Evolutionary conservation across 331 rosid genomes (phyloP).

Genomic region (Rhamnella rubrinervis): DNA sequence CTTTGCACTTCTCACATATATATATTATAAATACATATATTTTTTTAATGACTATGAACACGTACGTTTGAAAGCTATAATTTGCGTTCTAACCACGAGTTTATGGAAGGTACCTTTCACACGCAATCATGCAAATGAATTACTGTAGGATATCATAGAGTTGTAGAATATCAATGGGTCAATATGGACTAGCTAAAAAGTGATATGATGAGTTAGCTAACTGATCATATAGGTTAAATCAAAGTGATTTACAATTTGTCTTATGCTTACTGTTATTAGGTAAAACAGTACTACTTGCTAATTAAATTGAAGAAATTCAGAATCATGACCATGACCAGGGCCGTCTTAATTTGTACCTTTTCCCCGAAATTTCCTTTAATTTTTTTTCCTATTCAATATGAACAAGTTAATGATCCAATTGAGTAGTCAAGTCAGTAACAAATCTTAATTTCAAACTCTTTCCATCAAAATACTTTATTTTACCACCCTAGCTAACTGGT

Average conservation of each 20-base stretch:
- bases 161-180: slow-evolving; percentile 20
- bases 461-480: too few relatives aligned
- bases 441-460: too few relatives aligned
- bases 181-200: slow-evolving; percentile 13
- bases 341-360: not conserved
- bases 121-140: slow-evolving; percentile 18
- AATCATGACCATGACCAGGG: too few relatives aligned
- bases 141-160: slow-evolving; percentile 12
- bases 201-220: slow-evolving; percentile 16
- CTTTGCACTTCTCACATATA: slow-evolving; percentile 25
- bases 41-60: too few relatives aligned
- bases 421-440: too few relatives aligned
- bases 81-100: slow-evolving; percentile 24
- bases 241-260: slow-evolving; percentile 42
- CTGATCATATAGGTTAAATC: slow-evolving; percentile 20
- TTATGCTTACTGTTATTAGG: slow-evolving; percentile 26
- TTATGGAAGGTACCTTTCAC: slow-evolving; percentile 23
- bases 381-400: not conserved
- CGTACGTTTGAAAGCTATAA: not conserved
- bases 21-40: not conserved
- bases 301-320: not conserved
- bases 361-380: not conserved
- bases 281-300: slow-evolving; percentile 32
- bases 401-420: not conserved
- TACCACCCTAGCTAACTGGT: too few relatives aligned